These are phyloP conservation scores for Phytopythium boreale DNA, from an alignment of 352 stramenopile species.

Conservation along the genomic window DNA sequence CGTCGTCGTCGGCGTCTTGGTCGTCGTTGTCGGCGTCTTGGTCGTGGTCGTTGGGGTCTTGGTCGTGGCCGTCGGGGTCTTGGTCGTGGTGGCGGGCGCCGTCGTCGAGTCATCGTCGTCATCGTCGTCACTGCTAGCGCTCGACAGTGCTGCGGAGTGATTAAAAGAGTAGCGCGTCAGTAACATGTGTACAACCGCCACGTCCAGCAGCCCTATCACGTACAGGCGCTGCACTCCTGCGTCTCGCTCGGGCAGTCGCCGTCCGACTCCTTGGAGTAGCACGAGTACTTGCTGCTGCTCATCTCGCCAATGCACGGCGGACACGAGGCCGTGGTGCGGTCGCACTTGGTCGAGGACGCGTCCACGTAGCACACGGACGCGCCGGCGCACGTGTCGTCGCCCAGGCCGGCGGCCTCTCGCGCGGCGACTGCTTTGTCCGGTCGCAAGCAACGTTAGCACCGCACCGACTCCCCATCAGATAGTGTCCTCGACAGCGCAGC, in stretches of 20 bases:
- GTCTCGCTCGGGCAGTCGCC: constrained; percentile 16
- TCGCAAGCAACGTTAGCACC: background rate
- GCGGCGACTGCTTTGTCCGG: background rate
- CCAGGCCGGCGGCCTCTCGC: background rate
- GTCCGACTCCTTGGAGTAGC: constrained; percentile 17
- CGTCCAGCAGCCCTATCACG: background rate
- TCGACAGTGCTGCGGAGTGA: background rate
- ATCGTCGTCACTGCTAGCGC: constrained; percentile 1
- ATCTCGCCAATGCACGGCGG: constrained; percentile 22
- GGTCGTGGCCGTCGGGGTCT: background rate
- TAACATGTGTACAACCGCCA: background rate
- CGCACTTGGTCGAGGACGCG: constrained; percentile 14
- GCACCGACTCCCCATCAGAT: background rate
- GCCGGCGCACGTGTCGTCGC: constrained; percentile 9
- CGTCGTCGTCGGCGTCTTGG: constrained; percentile 4
- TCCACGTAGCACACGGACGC: constrained; percentile 21
- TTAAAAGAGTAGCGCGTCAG: background rate
- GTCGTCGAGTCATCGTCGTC: constrained; percentile 3
- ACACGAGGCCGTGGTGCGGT: constrained; percentile 15
- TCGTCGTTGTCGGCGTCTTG: background rate
- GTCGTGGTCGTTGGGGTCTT: background rate
- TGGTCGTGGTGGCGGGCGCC: constrained; percentile 1
- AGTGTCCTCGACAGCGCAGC: background rate
- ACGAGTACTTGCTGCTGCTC: constrained; percentile 14
- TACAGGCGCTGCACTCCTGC: constrained; percentile 13